Base-by-base conservation (phyloP, 768 basidiomycete species). In the Pholiota conissans region DNA sequence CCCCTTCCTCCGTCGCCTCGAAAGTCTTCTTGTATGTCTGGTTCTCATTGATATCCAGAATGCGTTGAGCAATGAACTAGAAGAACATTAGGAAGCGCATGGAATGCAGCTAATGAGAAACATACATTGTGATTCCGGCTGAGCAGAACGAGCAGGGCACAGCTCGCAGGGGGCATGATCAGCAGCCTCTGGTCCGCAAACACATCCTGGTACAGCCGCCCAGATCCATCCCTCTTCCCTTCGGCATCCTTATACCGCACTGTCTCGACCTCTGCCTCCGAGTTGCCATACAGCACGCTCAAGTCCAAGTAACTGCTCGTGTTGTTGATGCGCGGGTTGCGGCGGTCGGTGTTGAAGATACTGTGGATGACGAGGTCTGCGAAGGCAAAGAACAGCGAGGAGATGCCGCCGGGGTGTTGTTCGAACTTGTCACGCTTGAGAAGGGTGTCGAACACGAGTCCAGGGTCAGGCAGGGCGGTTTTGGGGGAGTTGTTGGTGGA, bases 261-360 rank as follows among this genome's bases (percentile, higher is more conserved):
- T 3, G 67, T 65, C 26, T 84, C 67, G 7, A 84, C 73, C 27
- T 82, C 65, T 3, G 56, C 60, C 28, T 81, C 72, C 27, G 74
- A 84, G 67, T 66, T 83, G 0, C 91, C 91, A 61, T 93, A 93
- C 7, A 93, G 68, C 6, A 89, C 79, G 63, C 85, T 86, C 39
- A 93, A 67, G 66, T 93, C 91, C 14, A 93, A 76, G 71, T 93
- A 93, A 63, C 85, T 86, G 67, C 84, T 86, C 0, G 84, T 72
- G 40, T 82, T 71, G 65, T 93, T 93, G 55, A 83, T 77, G 1
- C 75, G 76, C 68, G 72, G 76, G 66, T 86, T 77, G 3, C 18
- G 45, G 30, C 65, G 72, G 58, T 79, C 85, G 6, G 81, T 80
- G 61, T 87, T 74, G 75, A 93, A 93, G 61, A 87, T 78, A 54